These are phyloP conservation scores for Pseudopithomyces chartarum DNA, from an alignment of 2,329 filamentous ascomycete species.

Conservation along the genomic window DNA sequence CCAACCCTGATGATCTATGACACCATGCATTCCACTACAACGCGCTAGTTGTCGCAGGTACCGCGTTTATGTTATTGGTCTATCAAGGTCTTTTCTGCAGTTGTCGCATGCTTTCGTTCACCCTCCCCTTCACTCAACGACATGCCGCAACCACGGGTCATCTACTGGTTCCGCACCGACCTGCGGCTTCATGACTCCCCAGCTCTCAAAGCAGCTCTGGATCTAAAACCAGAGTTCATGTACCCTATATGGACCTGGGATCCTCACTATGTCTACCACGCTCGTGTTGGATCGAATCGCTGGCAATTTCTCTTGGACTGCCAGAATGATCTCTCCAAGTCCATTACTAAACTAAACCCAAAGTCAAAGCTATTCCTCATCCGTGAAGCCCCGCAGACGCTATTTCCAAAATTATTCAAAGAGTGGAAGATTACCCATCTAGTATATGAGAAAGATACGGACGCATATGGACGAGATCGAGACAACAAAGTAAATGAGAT, in stretches of 20 bases:
- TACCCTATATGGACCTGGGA: constrained; percentile 84
- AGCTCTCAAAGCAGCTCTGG: constrained; percentile 72
- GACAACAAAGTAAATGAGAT: constrained; percentile 64
- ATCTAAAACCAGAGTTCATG: constrained; percentile 69
- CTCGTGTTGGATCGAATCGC: constrained; percentile 71
- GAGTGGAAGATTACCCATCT: constrained; percentile 76
- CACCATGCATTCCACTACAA: constrained; percentile 31
- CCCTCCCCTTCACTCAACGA: not conserved
- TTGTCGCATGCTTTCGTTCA: not conserved
- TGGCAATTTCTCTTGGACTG: constrained; percentile 78
- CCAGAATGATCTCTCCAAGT: constrained; percentile 70
- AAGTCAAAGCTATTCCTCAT: constrained; percentile 74
- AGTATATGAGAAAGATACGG: constrained; percentile 80
- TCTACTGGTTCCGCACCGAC: constrained; percentile 82
- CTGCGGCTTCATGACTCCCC: constrained; percentile 78
- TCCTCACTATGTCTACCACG: constrained; percentile 77
- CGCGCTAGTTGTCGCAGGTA: constrained; percentile 2
- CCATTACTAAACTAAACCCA: constrained; percentile 70
- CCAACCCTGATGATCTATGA: constrained; percentile 28
- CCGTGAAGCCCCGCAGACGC: constrained; percentile 71
- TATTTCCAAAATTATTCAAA: constrained; percentile 74
- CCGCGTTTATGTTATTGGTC: constrained; percentile 9
- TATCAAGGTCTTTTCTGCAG: not conserved
- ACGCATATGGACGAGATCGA: constrained; percentile 70
- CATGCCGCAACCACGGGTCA: constrained; percentile 58